These are phyloP conservation scores for Boletus vermiculosoides DNA, from an alignment of 768 basidiomycete species.

Conservation along the genomic window DNA sequence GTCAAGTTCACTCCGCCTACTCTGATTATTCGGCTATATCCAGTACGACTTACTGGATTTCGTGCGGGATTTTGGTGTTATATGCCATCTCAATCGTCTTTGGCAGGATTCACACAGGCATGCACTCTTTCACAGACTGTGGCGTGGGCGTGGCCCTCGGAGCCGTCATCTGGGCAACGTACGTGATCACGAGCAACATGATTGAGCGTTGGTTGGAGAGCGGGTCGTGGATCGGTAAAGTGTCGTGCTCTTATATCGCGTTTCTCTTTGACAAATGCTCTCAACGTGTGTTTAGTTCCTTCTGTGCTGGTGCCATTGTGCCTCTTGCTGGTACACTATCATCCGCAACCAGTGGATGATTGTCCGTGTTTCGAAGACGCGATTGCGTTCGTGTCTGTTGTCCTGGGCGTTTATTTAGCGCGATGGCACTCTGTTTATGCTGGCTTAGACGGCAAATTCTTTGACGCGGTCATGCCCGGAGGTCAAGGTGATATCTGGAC, in stretches of 20 bases:
- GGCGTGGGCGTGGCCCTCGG: slow-evolving; percentile 63
- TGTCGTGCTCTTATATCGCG: slow-evolving; percentile 16
- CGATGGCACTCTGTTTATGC: slow-evolving; percentile 57
- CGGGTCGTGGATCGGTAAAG: slow-evolving; percentile 37
- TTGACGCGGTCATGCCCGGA: slow-evolving; percentile 52
- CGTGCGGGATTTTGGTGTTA: slow-evolving; percentile 45
- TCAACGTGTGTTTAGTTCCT: slow-evolving; percentile 44
- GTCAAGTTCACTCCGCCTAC: slow-evolving; percentile 55
- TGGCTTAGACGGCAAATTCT: slow-evolving; percentile 38
- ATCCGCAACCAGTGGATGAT: slow-evolving; percentile 93
- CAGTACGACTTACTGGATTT: slow-evolving; percentile 39
- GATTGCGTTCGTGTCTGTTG: slow-evolving; percentile 86
- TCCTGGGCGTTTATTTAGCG: slow-evolving; percentile 68
- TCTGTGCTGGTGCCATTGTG: slow-evolving; percentile 58
- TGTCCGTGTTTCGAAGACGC: slow-evolving; percentile 99
- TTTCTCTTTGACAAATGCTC: slow-evolving; percentile 11
- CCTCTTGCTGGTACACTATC: slow-evolving; percentile 77
- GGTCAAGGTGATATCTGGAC: slow-evolving; percentile 43
- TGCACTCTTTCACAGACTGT: slow-evolving; percentile 86
- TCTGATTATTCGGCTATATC: slow-evolving; percentile 42
- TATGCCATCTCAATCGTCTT: slow-evolving; percentile 75
- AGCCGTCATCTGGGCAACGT: slow-evolving; percentile 55
- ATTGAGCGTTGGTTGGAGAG: slow-evolving; percentile 45
- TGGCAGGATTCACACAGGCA: slow-evolving; percentile 80
- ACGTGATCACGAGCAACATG: slow-evolving; percentile 33